These are phyloP conservation scores for Graphilbum sp. DNA, from an alignment of 2,329 filamentous ascomycete genomes.

Conservation along the genomic window DNA sequence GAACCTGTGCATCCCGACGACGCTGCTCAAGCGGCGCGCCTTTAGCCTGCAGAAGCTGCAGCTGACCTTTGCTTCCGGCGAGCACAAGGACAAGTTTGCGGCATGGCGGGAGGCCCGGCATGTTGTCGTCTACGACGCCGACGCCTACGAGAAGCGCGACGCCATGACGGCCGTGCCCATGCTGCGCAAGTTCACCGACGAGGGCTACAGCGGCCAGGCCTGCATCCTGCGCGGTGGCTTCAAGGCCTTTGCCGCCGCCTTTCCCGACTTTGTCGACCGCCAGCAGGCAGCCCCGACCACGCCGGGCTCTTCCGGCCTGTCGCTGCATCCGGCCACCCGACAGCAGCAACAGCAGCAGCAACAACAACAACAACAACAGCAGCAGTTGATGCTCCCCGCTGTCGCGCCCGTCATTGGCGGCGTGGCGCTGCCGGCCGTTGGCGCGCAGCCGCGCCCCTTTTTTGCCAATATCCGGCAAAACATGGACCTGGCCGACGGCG, in stretches of 20 bases:
- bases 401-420: constrained; percentile 74
- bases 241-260: constrained; percentile 50
- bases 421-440: constrained; percentile 58
- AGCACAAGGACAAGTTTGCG: constrained; percentile 56
- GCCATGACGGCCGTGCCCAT: constrained; percentile 69
- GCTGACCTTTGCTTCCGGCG: constrained; percentile 63
- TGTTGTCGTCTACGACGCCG: constrained; percentile 77
- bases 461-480: constrained; percentile 95
- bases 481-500: constrained; percentile 83
- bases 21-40: constrained; percentile 73
- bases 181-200: constrained; percentile 77
- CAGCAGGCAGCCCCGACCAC: constrained; percentile 19
- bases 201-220: constrained; percentile 60
- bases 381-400: constrained; percentile 19
- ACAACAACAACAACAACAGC: too few species aligned
- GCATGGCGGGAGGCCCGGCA: constrained; percentile 58
- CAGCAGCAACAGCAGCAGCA: too few species aligned
- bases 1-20: constrained; percentile 90
- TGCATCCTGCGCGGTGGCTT: constrained; percentile 76
- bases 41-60: constrained; percentile 80
- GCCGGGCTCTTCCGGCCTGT: constrained; percentile 27
- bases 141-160: constrained; percentile 64
- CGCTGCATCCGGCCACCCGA: constrained; percentile 23
- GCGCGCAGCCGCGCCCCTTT: constrained; percentile 67
- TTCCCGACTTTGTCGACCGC: constrained; percentile 46